Evolutionary conservation across 805 yeast species (phyloP), one percentile per base, ranked within the genome.

Genomic region (Wickerhamomyces canadensis): DNA sequence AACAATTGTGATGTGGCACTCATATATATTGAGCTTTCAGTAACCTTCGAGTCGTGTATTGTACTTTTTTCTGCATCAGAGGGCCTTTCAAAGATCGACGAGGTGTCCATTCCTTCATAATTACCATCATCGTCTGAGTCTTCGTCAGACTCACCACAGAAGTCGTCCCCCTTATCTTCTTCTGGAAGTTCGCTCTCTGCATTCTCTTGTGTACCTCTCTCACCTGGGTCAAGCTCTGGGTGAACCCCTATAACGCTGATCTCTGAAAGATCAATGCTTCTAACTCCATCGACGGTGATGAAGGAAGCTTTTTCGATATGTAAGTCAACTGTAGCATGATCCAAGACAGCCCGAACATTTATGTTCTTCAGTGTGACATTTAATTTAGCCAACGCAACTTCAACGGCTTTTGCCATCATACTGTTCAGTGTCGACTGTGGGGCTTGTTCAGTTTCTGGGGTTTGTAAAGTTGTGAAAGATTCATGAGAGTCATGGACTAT

Each of bases 21-120:
- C 89, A 84, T 78, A 53, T 84, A 86, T 15, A 85, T 70, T 3
- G 88, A 78, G 33, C 77, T 70, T 1, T 85, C 82, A 38, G 80
- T 83, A 35, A 74, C 78, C 37, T 76, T 80, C 2, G 91, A 77
- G 52, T 79, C 80, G 26, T 78, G 64, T 61, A 76, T 70, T 10
- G 23, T 21, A 48, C 87, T 80, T 26, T 70, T 71, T 55, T 69
- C 55, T 39, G 79, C 52, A 25, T 48, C 49, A 9, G 19, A 41
- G 7, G 47, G 43, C n/a, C 19, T 42, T 24, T 41, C 38, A 3
- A 60, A 30, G 1, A 58, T 35, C 0, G 64, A 58, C 0, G 62
- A 57, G 1, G 49, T 30, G 52, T 52, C 57, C 53, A 68, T 56
- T 15, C 54, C 51, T 34, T 49, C 51, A 5, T 37, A 35, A 15